These are phyloP conservation scores for Taphrina confusa DNA, from an alignment of 1,139 yeast genomes.

Conservation along the genomic window DNA sequence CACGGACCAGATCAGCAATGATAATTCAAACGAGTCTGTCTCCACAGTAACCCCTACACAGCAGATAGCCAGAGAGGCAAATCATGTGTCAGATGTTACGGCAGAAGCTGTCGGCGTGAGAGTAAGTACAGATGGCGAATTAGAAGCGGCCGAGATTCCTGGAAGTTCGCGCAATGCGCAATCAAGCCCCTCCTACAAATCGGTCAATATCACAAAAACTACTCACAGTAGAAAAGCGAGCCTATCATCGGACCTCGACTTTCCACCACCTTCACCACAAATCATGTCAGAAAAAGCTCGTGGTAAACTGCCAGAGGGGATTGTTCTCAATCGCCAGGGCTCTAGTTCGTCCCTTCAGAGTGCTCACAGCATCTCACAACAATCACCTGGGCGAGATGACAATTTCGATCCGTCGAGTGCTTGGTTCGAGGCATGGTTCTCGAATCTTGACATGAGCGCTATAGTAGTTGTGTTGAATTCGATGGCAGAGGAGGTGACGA, in stretches of 20 bases:
- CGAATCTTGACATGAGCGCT: conserved; percentile 36
- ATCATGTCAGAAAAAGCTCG: conserved; percentile 65
- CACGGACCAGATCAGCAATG: conserved; percentile 2
- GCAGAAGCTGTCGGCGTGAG: too few relatives aligned
- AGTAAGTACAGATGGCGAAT: too few relatives aligned
- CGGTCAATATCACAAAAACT: neutral
- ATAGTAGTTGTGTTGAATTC: conserved; percentile 32
- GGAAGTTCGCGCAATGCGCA: too few relatives aligned
- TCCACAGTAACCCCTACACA: too few relatives aligned
- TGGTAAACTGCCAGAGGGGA: conserved; percentile 59
- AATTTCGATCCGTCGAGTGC: conserved; percentile 36
- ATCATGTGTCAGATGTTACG: too few relatives aligned
- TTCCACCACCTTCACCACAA: conserved; percentile 48
- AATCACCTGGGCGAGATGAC: neutral
- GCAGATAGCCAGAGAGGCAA: too few relatives aligned
- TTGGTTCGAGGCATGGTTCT: conserved; percentile 40
- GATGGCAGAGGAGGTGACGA: conserved; percentile 29
- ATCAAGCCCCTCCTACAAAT: neutral
- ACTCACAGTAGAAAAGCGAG: conserved; percentile 13
- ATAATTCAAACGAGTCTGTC: neutral
- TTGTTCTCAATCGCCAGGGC: conserved; percentile 35
- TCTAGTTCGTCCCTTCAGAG: conserved; percentile 12
- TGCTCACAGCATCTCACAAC: conserved; percentile 9
- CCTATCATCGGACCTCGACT: conserved; percentile 11
- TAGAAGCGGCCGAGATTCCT: too few relatives aligned